Evolutionary conservation across 2,329 filamentous ascomycete genomes (phyloP).

Genomic region (Tolypocladium inflatum): DNA sequence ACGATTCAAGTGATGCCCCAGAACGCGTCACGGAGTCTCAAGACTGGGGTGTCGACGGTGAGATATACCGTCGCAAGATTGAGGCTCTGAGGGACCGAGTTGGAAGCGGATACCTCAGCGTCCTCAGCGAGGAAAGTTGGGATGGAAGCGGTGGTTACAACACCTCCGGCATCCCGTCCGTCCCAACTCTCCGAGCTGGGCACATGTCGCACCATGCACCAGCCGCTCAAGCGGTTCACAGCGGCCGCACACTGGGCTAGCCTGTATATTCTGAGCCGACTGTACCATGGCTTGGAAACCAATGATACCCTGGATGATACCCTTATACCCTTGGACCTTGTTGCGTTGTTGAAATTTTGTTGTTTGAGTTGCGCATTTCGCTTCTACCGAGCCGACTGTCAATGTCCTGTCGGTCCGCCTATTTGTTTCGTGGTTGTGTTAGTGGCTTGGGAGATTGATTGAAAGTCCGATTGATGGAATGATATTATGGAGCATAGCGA

Average conservation of each 20-base stretch:
- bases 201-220: conserved; percentile 20
- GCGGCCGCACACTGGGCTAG: conserved; percentile 41
- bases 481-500: conserved; percentile 30
- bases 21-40: conserved; percentile 24
- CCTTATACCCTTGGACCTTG: conserved; percentile 13
- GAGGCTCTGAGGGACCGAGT: conserved; percentile 78
- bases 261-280: conserved; percentile 3
- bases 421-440: conserved; percentile 10
- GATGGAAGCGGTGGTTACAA: conserved; percentile 26
- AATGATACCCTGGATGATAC: conserved; percentile 11
- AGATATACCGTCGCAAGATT: conserved; percentile 79
- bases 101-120: conserved; percentile 79
- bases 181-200: conserved; percentile 17
- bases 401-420: neutral
- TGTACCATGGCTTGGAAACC: conserved; percentile 1
- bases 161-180: conserved; percentile 12
- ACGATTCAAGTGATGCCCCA: neutral
- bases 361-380: neutral
- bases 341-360: conserved; percentile 5
- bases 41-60: conserved; percentile 60
- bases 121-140: conserved; percentile 70
- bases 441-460: conserved; percentile 7
- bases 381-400: neutral
- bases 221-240: conserved; percentile 39
- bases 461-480: conserved; percentile 8